Conservation (phyloP, 352 stramenopile species). For the Globisporangium spinosum region DNA sequence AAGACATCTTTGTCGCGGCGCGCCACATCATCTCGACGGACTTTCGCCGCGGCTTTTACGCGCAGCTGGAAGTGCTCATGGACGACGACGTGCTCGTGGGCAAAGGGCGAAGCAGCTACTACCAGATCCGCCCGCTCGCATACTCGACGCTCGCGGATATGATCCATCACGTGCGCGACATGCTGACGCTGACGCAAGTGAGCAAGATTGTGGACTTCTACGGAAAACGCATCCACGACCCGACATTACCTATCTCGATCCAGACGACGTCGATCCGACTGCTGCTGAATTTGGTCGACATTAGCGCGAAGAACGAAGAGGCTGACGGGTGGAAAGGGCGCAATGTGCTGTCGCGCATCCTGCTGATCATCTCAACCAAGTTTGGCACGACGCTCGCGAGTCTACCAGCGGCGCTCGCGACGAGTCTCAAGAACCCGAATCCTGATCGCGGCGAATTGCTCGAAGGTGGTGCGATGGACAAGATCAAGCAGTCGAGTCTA, state of each 20-base stretch:
- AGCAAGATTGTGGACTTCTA: constrained; percentile 94
- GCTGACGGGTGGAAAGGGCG: constrained; percentile 83
- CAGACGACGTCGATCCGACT: constrained; percentile 95
- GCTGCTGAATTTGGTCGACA: constrained; percentile 96
- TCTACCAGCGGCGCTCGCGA: constrained; percentile 60
- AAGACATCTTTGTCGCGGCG: constrained; percentile 95
- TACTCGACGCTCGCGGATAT: constrained; percentile 98
- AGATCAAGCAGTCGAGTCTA: constrained; percentile 80
- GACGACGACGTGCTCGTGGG: constrained; percentile 95
- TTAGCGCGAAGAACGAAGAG: constrained; percentile 95
- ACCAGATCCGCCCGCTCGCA: constrained; percentile 91
- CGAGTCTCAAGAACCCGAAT: constrained; percentile 39
- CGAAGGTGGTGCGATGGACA: constrained; percentile 85
- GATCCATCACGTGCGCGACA: constrained; percentile 95
- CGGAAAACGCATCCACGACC: constrained; percentile 90
- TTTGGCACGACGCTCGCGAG: constrained; percentile 88
- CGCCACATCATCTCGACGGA: constrained; percentile 97
- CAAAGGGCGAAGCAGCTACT: constrained; percentile 72
- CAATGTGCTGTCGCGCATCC: constrained; percentile 88
- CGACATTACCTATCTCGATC: constrained; percentile 92
- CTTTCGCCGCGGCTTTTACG: constrained; percentile 95
- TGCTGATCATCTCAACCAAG: constrained; percentile 93
- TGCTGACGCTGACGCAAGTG: constrained; percentile 94
- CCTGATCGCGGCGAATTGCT: constrained; percentile 61
- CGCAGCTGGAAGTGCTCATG: constrained; percentile 93